Base-by-base conservation (phyloP, 192 early-diverging fungal species). In the Phycomyces blakesleeanus region DNA sequence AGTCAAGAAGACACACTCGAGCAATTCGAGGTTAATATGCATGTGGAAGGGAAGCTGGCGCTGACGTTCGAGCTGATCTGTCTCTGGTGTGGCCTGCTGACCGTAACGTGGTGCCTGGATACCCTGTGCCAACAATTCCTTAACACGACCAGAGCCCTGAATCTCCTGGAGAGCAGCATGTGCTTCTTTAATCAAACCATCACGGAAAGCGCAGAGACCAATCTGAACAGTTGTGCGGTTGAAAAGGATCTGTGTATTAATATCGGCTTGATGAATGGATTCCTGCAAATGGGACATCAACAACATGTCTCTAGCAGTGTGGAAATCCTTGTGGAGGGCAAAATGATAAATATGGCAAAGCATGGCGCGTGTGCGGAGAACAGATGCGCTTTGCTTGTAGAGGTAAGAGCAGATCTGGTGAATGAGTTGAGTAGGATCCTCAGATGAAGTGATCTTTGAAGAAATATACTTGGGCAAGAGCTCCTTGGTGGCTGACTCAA, bases 261-360 rank as follows among this genome's bases (percentile, higher is more conserved):
- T 75, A 66, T 99, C 97, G 20, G 90, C 91, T 70, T 89, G 86
- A 37, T 85, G 83, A 59, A 94, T 89, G 58, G 83, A 86, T 68
- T 99, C 97, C 81, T 99, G 97, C 53, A 99, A 83, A 72, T 96
- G 94, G 24, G 96, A 98, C 97, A 98, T 98, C 71, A 98, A 86
- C 53, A 99, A 80, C 82, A 98, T 84, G 64, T 99, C 95, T 73
- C 94, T 89, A 9, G 97, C 96, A 39, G 83, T 72, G 73, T 93
- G 83, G 85, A 90, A 99, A 34, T 91, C 85, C 79, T 96, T 92
- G 78, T 98, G 96, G 42, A 99, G 87, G 6, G 97, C 97, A 71
- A 93, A 92, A 78, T 96, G 91, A 78, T 94, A 97, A 51, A 97
- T 91, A 74, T 99, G 97, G 82, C 91, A 94, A 62, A 99, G 85